Evolutionary conservation across 768 basidiomycete genomes (phyloP), one percentile per base, ranked within the genome.

Genomic region (Trametes punicea): DNA sequence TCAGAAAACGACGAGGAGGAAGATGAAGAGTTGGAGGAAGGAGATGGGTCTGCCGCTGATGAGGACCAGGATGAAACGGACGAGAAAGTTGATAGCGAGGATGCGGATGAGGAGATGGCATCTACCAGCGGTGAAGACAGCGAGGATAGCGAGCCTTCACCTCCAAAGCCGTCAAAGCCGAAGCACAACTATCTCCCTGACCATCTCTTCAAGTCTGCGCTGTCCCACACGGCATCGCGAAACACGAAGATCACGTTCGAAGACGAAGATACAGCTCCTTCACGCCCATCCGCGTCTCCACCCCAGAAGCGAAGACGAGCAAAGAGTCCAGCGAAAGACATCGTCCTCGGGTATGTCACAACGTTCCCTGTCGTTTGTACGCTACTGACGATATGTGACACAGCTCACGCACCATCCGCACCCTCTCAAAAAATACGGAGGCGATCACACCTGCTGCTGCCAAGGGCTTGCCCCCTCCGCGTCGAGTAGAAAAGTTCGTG

Each of bases 151-250:
- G 61, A 62, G 44, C 53, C 60, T 9, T n/a, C 30, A 7, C 44
- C 57, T 3, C 9, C 62, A 56, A 21, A 64, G 59, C 34, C 40
- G 33, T 45, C 57, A 42, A 29, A 40, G 4, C 23, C 46, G 21
- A 59, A 75, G 49, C 65, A 73, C 3, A 72, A 80, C 44, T 81
- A 86, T 67, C 82, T 88, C 26, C 83, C 84, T 2, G 86, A 87
- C 62, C 80, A 84, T 58, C 72, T 87, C 18, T 88, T 88, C 67
- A 62, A 71, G 0, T 74, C 82, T 56, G 85, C 84, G 0, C 81
- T 85, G 60, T 71, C 78, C 2, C 69, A 67, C 36, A 45, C 57
- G 5, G 50, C 55, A 2, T 16, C 55, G 25, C 57, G 48, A 34
- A 59, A 59, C 42, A 58, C 62, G 23, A 38, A 48, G 44, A 45